Conservation (phyloP, 129 eudicot genomes). For the Pulicaria dysenterica region DNA sequence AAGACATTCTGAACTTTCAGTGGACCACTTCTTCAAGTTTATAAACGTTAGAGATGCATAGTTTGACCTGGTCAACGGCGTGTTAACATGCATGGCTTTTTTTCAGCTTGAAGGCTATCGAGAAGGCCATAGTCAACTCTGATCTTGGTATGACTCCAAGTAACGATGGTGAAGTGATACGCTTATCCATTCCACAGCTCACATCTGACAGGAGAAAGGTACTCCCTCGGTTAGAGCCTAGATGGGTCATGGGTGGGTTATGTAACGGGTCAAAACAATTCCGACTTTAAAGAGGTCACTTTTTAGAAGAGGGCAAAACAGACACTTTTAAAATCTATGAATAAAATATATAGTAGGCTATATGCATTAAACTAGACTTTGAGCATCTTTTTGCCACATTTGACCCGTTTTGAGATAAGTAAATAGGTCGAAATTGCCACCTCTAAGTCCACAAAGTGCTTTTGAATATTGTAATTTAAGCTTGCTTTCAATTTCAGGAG, state of each 20-base stretch:
- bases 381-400: neutral
- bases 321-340: neutral
- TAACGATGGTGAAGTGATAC: slow-evolving; percentile 89
- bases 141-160: slow-evolving; percentile 79
- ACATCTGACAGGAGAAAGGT: slow-evolving; percentile 98
- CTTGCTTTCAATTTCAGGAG: slow-evolving; percentile 57
- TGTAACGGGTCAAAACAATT: slow-evolving; percentile 16
- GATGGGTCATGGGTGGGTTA: slow-evolving; percentile 3
- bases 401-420: slow-evolving; percentile 8
- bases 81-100: neutral
- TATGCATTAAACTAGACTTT: neutral
- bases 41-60: neutral
- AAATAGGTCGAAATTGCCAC: neutral
- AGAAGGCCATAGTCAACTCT: slow-evolving; percentile 89
- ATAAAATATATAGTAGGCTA: neutral
- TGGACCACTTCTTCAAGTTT: neutral
- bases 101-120: slow-evolving; percentile 87
- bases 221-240: neutral
- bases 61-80: neutral
- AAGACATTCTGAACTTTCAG: neutral
- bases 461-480: slow-evolving; percentile 2
- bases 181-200: slow-evolving; percentile 81
- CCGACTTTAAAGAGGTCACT: neutral
- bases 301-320: neutral
- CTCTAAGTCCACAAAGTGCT: neutral